These are phyloP conservation scores for Dioscorea cayenensis DNA, from an alignment of 116 monocot genomes.

Conservation along the genomic window DNA sequence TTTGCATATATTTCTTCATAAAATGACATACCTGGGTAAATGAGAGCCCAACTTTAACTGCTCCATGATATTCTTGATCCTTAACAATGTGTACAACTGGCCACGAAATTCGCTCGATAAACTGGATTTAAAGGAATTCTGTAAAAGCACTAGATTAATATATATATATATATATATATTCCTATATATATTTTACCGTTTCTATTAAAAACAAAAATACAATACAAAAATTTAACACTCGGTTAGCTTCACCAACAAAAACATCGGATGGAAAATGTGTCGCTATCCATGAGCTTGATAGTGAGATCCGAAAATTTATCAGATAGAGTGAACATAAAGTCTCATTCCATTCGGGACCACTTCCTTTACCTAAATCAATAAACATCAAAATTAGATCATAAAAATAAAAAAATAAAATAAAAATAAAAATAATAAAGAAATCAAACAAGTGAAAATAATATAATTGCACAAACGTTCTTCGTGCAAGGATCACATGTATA, in stretches of 20 bases:
- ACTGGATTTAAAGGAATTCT: conserved; percentile 68
- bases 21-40: conserved; percentile 22
- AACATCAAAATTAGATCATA: too few species aligned
- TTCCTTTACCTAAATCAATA: conserved; percentile 53
- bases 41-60: conserved; percentile 71
- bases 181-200: too few species aligned
- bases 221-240: conserved; percentile 7
- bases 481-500: too few species aligned
- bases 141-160: conserved; percentile 2
- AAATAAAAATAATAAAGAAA: too few species aligned
- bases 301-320: conserved; percentile 32
- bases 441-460: too few species aligned
- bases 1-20: too few species aligned
- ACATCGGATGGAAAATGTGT: conserved; percentile 43
- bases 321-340: conserved; percentile 69
- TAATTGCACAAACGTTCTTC: too few species aligned
- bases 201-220: background rate
- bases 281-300: conserved; percentile 84
- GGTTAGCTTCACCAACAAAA: conserved; percentile 74
- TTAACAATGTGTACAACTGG: conserved; percentile 81
- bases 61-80: conserved; percentile 69
- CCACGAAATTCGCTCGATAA: conserved; percentile 53
- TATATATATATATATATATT: background rate
- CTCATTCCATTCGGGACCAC: conserved; percentile 79
- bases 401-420: too few species aligned